Base-by-base conservation (phyloP, 1,284 basidiomycete species). In the Bondarzewia mesenterica region DNA sequence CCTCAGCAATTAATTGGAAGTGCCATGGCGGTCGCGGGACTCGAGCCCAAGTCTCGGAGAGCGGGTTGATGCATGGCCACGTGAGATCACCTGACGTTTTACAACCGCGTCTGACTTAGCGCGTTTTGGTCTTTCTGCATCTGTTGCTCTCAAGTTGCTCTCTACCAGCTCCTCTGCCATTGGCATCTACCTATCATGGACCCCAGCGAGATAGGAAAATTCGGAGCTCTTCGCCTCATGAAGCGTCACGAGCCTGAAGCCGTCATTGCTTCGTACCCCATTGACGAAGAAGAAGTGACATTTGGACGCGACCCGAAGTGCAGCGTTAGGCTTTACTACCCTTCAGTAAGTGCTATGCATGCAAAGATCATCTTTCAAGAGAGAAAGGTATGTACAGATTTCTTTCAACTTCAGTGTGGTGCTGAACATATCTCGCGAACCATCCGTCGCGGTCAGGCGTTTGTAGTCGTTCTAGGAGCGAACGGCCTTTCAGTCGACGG, bases 321-420 rank as follows among this genome's bases (percentile, higher is more conserved):
- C 58, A 74, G 76, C 52, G 76, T 88, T 21, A 67, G 85, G 42
- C 63, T 88, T 40, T 86, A 85, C 59, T 87, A 86, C 57, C 65
- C 71, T 2, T 70, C 75, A 42, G 75, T 87, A 36, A 78, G 74
- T 48, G 64, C 72, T 2, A 50, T 84, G 1, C 84, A 87, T 56
- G 82, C 80, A 50, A 82, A 77, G 57, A 71, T 85, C 37, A 63
- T 79, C n/a, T 85, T 86, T 50, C 69, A 78, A 51, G 78, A 80
- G 37, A 63, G 73, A 50, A 84, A 84, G 68, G 80, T 78, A 40
- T 16, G 67, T 61, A 3, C 22, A 8, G 8, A 23, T 39, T 18
- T 32, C 18, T 27, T 41, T 35, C 27, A n/a, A 22, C n/a, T 1
- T 4, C 23, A 6, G 18, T 35, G 5, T 5, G 16, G 29, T 26